phyloP scores from a whole-genome alignment of 371 early-diverging fungal genomes.

The Mortierella sp. region DNA sequence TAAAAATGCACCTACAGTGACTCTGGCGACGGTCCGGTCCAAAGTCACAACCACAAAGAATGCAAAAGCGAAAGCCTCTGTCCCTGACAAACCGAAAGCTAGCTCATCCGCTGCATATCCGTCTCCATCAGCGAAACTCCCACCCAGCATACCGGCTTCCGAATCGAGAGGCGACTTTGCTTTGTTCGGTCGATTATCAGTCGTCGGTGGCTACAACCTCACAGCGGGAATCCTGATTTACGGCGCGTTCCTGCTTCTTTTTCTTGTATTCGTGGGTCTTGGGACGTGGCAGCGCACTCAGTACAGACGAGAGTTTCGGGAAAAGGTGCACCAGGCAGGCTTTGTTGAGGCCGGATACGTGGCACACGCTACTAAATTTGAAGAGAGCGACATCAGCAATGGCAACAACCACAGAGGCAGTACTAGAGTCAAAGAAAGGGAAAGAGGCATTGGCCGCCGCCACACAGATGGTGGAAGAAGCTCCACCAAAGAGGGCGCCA shows the following conservation, averaged over 20 bases:
- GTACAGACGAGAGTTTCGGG: neutral
- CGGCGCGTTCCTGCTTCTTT: conserved; percentile 7
- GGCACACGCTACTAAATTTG: neutral
- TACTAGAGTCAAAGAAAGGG: too few species aligned
- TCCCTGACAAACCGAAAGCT: neutral
- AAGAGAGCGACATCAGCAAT: neutral
- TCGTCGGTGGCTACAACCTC: conserved; percentile 23
- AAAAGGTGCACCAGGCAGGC: neutral
- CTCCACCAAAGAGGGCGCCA: too few species aligned
- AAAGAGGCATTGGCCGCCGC: too few species aligned
- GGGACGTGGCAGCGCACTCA: conserved; percentile 21
- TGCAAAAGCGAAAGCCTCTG: too few species aligned
- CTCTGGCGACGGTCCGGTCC: too few species aligned
- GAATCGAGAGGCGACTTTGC: neutral
- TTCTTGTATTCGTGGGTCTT: conserved; percentile 1
- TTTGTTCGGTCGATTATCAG: conserved; percentile 22
- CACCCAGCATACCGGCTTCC: neutral
- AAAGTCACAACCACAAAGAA: too few species aligned
- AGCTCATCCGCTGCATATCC: neutral
- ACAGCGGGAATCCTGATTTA: conserved; percentile 26
- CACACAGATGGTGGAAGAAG: too few species aligned
- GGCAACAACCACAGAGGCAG: too few species aligned
- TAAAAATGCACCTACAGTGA: too few species aligned
- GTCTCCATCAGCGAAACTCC: neutral
- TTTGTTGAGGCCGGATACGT: neutral